Evolutionary conservation across 116 monocot genomes (phyloP), one percentile per base, ranked within the genome.

Genomic region (Papilionanthe hybrid): DNA sequence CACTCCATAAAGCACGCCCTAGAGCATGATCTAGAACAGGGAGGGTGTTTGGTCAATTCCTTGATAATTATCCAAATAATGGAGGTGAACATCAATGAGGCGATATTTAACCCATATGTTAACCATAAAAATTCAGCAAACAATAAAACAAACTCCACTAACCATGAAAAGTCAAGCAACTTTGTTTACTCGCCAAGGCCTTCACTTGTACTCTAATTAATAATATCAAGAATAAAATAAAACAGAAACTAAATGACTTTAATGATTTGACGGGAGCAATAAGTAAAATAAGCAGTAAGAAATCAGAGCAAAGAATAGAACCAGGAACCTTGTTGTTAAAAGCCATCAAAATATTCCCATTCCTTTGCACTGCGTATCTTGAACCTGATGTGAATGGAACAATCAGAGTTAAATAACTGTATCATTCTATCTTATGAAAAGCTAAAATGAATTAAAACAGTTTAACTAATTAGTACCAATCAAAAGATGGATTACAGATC

Each of bases 301-400:
- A 22, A 17, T 11, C 49, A 50, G 29, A 4, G 63, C 37, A 53
- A 44, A 45, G 8, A 50, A 29, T 55, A 42, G 58, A 72, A 81
- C 42, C 42, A 17, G 29, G n/a, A 87, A 96, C 96, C 96, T 96
- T 96, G 66, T 96, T 96, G 81, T 96, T 96, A 83, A 96, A 96
- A 78, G 96, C 50, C 94, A 96, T 92, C 49, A 96, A 84, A 81
- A 89, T 76, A 89, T 94, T 96, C 37, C 96, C 96, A 84, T 58
- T 89, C 88, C 91, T 85, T 72, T 92, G 88, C 60, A 96, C 81
- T 78, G 96, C 96, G 86, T 96, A 96, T 84, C 96, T 90, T 82
- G 96, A 93, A 82, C 96, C 96, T 96, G 84, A 42, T 9, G 71
- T 71, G 65, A 65, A 65, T 27, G 7, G n/a, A 65, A 65, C 27